Evolutionary conservation across 305 asterid species (phyloP), one percentile per base, ranked within the genome.

Genomic region (Striga hermonthica): DNA sequence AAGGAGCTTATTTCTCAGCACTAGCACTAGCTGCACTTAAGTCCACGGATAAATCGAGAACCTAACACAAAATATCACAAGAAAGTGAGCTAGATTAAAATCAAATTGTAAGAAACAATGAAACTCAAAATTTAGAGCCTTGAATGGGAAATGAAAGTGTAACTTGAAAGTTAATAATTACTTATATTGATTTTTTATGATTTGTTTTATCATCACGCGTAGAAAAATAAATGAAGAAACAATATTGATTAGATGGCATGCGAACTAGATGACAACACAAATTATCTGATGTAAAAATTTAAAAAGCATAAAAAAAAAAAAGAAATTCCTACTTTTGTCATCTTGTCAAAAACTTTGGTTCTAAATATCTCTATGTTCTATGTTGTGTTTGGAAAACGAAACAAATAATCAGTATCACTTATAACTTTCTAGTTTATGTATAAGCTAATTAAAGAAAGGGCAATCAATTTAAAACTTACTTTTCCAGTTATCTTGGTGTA

Each of bases 401-500:
- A 48, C 9, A 48, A 5, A 48, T 45, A 45, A 45, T 13, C 14
- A 15, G 6, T 28, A 22, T 10, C 10, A 28, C 3, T 55, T 4
- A 31, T 14, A 56, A 34, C 41, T 10, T 1, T 22, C 12, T 54
- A 13, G 13, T 7, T 9, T 54, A 38, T 28, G 9, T 14, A 1
- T 31, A 54, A 6, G n/a, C 13, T 54, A 9, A 15, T 56, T 11
- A 56, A 6, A 1, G 4, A 50, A 36, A 37, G n/a, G 22, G 13
- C 37, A 15, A 35, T 22, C 31, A 22, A 69, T 59, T 67, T 8
- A 54, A 8, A 54, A 10, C 16, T 56, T 56, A 86, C 97, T 93
- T 93, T 92, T 67, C 98, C 98, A 39, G 97, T 93, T 28, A 90
- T 93, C 82, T 86, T 90, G 71, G 81, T 78, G 79, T 93, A 93